Conservation (phyloP, 306 rosid species). For the Begonia loranthoides region DNA sequence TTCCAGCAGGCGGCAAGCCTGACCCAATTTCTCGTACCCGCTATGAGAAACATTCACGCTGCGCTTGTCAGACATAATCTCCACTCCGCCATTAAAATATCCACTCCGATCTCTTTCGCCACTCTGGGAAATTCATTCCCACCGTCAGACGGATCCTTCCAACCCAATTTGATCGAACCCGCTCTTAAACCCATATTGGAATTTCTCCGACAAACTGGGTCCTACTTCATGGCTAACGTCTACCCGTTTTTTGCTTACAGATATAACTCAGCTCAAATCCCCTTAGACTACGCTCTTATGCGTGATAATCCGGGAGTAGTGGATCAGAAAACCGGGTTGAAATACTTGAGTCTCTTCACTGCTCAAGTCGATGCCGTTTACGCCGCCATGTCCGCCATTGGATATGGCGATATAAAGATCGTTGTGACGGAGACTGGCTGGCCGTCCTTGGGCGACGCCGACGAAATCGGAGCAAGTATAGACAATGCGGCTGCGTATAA, state of each 20-base stretch:
- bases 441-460: conserved; percentile 64
- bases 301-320: conserved; percentile 41
- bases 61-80: conserved; percentile 30
- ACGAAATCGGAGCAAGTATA: conserved; percentile 42
- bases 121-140: conserved; percentile 60
- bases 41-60: conserved; percentile 50
- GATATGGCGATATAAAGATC: conserved; percentile 39
- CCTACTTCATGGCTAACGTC: conserved; percentile 59
- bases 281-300: conserved; percentile 49
- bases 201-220: conserved; percentile 35
- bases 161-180: conserved; percentile 42
- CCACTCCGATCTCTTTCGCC: conserved; percentile 58
- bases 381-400: conserved; percentile 59
- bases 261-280: conserved; percentile 29
- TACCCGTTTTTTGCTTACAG: conserved; percentile 73
- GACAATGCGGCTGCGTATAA: conserved; percentile 76
- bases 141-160: conserved; percentile 63
- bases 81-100: conserved; percentile 33
- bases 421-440: conserved; percentile 66
- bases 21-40: conserved; percentile 52
- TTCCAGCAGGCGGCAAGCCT: conserved; percentile 57
- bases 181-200: conserved; percentile 60
- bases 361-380: conserved; percentile 83
- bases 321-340: conserved; percentile 64
- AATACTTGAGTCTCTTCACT: conserved; percentile 34